phyloP scores from a whole-genome alignment of 2,329 filamentous ascomycete species.

The Phaeoacremonium minimum region DNA sequence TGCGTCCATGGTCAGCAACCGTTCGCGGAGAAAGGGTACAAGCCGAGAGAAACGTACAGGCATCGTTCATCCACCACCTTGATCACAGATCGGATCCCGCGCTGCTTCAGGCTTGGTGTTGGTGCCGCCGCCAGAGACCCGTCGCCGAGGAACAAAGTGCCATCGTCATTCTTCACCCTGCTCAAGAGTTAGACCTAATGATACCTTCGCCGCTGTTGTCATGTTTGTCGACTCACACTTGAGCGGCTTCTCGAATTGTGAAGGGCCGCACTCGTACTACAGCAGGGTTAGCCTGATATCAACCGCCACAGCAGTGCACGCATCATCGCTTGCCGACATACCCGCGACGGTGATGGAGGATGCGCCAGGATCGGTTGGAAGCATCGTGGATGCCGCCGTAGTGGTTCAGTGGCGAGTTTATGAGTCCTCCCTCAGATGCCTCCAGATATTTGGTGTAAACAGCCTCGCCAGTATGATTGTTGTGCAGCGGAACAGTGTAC shows the following conservation, averaged over 20 bases:
- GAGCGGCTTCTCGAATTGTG: slow-evolving; percentile 89
- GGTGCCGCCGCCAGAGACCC: slow-evolving; percentile 87
- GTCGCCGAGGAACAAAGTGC: slow-evolving; percentile 90
- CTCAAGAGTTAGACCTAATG: slow-evolving; percentile 4
- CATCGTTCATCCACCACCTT: slow-evolving; percentile 96
- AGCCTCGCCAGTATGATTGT: no score
- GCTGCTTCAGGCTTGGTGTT: slow-evolving; percentile 77
- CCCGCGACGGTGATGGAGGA: slow-evolving; percentile 58
- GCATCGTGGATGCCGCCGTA: slow-evolving; percentile 24
- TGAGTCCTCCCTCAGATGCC: no score
- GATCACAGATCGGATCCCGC: slow-evolving; percentile 85
- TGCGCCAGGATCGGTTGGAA: slow-evolving; percentile 35
- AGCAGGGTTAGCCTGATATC: slow-evolving; percentile 17
- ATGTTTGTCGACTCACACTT: slow-evolving; percentile 64
- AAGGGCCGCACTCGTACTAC: slow-evolving; percentile 67
- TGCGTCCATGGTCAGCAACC: slow-evolving; percentile 31
- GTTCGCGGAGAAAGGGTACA: slow-evolving; percentile 3
- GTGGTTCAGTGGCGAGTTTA: no score
- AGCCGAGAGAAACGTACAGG: slow-evolving; percentile 59
- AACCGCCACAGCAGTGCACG: neutral
- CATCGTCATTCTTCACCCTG: slow-evolving; percentile 70
- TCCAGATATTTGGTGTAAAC: no score
- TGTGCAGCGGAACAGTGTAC: no score
- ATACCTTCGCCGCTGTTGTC: no score
- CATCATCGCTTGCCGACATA: slow-evolving; percentile 24